phyloP scores from a whole-genome alignment of 306 rosid species.

The Quercus suber region DNA sequence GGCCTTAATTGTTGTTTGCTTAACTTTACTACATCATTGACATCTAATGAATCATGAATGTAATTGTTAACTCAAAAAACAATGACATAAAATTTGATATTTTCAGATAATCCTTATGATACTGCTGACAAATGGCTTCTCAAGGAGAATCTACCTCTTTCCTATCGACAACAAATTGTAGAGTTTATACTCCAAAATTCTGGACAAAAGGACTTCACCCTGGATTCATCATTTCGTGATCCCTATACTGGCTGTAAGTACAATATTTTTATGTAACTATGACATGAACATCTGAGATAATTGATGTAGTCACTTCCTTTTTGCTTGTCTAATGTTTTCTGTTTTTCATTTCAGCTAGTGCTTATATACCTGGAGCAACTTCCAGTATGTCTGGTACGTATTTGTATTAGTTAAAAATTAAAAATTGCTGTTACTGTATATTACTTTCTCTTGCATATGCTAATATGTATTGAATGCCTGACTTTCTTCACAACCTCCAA shows the following conservation, averaged over 20 bases:
- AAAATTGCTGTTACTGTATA: not conserved
- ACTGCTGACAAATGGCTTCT: conserved; percentile 96
- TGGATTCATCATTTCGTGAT: conserved; percentile 81
- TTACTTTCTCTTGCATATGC: not conserved
- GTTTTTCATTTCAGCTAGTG: conserved; percentile 58
- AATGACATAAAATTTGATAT: conserved; percentile 12
- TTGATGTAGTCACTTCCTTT: conserved; percentile 16
- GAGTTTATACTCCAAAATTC: conserved; percentile 91
- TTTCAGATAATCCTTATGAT: conserved; percentile 83
- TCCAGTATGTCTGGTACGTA: conserved; percentile 54
- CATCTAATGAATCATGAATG: conserved; percentile 7
- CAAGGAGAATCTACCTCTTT: conserved; percentile 81
- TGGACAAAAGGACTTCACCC: conserved; percentile 65
- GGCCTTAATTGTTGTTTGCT: conserved; percentile 8
- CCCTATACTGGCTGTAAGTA: conserved; percentile 90
- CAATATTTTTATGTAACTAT: conserved; percentile 17
- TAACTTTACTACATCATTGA: not conserved
- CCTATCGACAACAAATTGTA: conserved; percentile 90
- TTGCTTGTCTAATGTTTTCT: conserved; percentile 8
- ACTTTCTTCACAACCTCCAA: not conserved
- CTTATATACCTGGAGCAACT: conserved; percentile 82
- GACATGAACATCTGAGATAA: conserved; percentile 1
- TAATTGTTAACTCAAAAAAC: conserved; percentile 13
- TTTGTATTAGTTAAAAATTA: not conserved
- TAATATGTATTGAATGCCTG: not conserved